Evolutionary conservation across 768 basidiomycete genomes (phyloP).

Genomic region (Crucibulum laeve): DNA sequence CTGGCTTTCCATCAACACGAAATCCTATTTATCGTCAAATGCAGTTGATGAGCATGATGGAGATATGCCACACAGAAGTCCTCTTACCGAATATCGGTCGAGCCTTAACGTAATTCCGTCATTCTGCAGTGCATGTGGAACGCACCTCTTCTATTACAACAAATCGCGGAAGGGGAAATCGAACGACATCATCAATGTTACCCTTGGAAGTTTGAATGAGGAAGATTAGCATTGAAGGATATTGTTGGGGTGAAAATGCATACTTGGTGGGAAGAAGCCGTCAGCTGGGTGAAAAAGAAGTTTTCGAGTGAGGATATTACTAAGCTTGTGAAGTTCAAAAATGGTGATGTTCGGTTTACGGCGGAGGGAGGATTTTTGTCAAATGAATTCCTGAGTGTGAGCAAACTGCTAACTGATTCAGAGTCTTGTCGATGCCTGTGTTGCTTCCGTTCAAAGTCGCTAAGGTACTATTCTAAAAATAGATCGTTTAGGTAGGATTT

Average conservation of each 20-base stretch:
- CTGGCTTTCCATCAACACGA: neutral
- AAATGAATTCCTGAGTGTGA: no score
- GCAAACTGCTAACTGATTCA: no score
- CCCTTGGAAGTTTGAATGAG: neutral
- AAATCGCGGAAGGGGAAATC: neutral
- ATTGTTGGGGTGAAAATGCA: neutral
- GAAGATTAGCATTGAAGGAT: neutral
- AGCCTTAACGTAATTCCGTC: neutral
- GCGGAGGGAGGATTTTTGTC: no score
- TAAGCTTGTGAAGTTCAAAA: neutral
- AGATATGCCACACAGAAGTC: no score
- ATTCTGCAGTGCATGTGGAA: neutral
- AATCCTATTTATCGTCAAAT: neutral
- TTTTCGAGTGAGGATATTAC: no score
- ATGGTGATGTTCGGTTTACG: neutral
- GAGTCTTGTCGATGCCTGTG: no score
- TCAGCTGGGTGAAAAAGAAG: neutral
- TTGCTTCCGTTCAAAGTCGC: no score
- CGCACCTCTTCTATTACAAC: neutral
- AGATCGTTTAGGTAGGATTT: no score
- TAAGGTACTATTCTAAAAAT: no score
- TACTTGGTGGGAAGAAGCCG: neutral
- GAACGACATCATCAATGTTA: neutral
- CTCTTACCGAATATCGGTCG: neutral
- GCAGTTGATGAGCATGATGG: no score